These are phyloP conservation scores for Millerozyma miso DNA, from an alignment of 805 yeast species.

Conservation along the genomic window DNA sequence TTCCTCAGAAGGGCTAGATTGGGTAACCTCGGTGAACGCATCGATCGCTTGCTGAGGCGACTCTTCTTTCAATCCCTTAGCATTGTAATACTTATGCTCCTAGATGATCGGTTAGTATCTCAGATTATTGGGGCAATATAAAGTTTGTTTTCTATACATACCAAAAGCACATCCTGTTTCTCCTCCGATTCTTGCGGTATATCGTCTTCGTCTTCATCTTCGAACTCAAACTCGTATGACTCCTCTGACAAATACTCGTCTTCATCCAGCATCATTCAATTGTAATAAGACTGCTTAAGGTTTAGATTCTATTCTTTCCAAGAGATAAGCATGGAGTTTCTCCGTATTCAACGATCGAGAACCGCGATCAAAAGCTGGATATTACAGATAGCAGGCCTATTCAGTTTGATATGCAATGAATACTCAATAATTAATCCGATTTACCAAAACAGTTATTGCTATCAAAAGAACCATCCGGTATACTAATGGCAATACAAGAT, in stretches of 20 bases:
- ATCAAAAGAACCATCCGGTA: no score
- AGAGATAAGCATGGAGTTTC: neutral
- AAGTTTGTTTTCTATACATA: slow-evolving; percentile 1
- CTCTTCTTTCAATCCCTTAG: slow-evolving; percentile 36
- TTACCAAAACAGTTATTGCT: no score
- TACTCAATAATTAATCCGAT: no score
- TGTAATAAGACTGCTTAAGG: no score
- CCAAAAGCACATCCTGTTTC: slow-evolving; percentile 11
- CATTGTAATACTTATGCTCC: slow-evolving; percentile 33
- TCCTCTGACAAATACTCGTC: slow-evolving; percentile 35
- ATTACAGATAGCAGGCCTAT: no score
- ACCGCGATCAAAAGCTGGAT: no score
- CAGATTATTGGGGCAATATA: neutral
- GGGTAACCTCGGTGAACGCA: slow-evolving; percentile 16
- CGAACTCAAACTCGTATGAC: slow-evolving; percentile 40
- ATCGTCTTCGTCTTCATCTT: slow-evolving; percentile 26
- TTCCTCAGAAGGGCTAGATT: slow-evolving; percentile 8
- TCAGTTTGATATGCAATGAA: no score
- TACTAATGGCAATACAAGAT: no score
- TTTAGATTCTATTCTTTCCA: neutral
- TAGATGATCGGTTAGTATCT: slow-evolving; percentile 10
- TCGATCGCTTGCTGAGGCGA: slow-evolving; percentile 20
- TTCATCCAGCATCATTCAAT: slow-evolving; percentile 35
- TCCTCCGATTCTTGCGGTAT: neutral
- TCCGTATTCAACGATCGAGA: no score